Conservation (phyloP, 768 basidiomycete species). For the Amyloporia xantha region DNA sequence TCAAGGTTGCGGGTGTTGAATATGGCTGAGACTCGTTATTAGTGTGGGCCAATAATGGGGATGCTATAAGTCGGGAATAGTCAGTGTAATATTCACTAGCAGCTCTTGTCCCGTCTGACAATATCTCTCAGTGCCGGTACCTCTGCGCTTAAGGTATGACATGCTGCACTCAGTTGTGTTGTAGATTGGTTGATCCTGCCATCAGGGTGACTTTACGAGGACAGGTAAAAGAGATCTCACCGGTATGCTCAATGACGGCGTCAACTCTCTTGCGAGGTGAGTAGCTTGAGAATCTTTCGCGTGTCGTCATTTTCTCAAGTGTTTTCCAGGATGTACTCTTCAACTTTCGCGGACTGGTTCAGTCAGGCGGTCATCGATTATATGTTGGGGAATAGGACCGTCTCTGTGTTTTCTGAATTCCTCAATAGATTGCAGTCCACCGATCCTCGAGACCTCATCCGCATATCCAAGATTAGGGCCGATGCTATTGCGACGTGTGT, state of each 20-base stretch:
- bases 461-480: conserved; percentile 81
- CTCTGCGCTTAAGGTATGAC: conserved; percentile 79
- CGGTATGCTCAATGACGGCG: conserved; percentile 91
- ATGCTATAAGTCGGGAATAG: conserved; percentile 88
- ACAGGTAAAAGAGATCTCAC: conserved; percentile 93
- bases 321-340: conserved; percentile 65
- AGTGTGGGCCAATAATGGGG: conserved; percentile 99
- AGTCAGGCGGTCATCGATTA: conserved; percentile 93
- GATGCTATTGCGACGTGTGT: conserved; percentile 91
- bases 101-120: not conserved
- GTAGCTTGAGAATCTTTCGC: conserved; percentile 1
- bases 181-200: conserved; percentile 4
- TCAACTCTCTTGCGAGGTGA: conserved; percentile 85
- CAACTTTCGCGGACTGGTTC: conserved; percentile 94
- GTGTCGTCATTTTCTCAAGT: not conserved
- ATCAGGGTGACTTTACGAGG: conserved; percentile 82
- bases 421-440: conserved; percentile 79
- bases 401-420: conserved; percentile 91
- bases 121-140: conserved; percentile 72
- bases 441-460: conserved; percentile 87
- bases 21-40: conserved; percentile 4
- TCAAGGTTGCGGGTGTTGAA: not conserved
- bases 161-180: conserved; percentile 4
- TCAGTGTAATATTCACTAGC: conserved; percentile 32
- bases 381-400: conserved; percentile 80